Evolutionary conservation across 2,329 filamentous ascomycete species (phyloP).

Genomic region (Huntiella moniliformis): DNA sequence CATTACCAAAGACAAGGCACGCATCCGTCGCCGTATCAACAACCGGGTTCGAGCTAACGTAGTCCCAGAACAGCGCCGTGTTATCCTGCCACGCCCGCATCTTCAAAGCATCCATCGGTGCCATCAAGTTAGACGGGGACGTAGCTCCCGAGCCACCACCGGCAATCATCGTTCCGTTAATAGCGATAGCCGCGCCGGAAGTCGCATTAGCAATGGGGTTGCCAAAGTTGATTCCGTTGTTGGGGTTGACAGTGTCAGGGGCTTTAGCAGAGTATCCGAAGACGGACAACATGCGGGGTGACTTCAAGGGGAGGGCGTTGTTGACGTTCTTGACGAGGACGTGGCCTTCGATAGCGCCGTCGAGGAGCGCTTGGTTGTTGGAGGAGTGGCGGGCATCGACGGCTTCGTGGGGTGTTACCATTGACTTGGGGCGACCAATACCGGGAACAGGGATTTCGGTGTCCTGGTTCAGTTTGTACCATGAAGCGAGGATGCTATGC

Average conservation of each 20-base stretch:
- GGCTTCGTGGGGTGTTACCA: slow-evolving; percentile 30
- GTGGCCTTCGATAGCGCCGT: slow-evolving; percentile 43
- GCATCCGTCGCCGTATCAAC: slow-evolving; percentile 37
- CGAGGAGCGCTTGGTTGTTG: slow-evolving; percentile 23
- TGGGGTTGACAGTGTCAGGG: slow-evolving; percentile 25
- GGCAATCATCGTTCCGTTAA: slow-evolving; percentile 12
- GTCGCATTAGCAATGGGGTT: slow-evolving; percentile 16
- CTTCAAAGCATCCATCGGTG: slow-evolving; percentile 37
- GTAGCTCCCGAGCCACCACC: slow-evolving; percentile 31
- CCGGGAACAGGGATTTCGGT: slow-evolving; percentile 27
- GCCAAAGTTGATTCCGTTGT: slow-evolving; percentile 19
- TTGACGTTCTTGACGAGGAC: slow-evolving; percentile 45
- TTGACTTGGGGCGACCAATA: slow-evolving; percentile 30
- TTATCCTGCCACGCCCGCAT: slow-evolving; percentile 33
- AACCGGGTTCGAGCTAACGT: slow-evolving; percentile 26
- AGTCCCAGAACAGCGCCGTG: slow-evolving; percentile 42
- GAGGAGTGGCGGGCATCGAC: slow-evolving; percentile 28
- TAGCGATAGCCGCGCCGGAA: slow-evolving; percentile 22
- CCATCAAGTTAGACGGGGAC: slow-evolving; percentile 27
- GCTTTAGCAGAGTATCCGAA: slow-evolving; percentile 40
- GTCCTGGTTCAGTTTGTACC: slow-evolving; percentile 37
- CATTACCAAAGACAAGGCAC: slow-evolving; percentile 50
- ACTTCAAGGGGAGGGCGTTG: slow-evolving; percentile 32
- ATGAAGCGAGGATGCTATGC: slow-evolving; percentile 31
- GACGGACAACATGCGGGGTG: slow-evolving; percentile 33